phyloP scores from a whole-genome alignment of 2,329 filamentous ascomycete genomes.

The Setomelanomma holmii region DNA sequence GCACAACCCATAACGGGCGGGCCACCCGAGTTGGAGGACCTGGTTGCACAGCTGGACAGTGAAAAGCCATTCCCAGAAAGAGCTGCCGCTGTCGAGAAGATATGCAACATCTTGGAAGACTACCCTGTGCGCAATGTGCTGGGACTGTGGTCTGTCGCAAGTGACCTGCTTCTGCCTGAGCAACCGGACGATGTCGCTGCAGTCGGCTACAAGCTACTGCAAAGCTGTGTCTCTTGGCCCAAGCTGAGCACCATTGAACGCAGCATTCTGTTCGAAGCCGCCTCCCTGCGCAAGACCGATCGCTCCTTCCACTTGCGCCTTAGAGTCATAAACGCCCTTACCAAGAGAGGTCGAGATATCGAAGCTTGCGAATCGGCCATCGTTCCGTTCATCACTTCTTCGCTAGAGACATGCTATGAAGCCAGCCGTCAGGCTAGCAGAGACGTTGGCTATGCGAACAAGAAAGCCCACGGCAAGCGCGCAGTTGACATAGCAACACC shows the following conservation, averaged over 20 bases:
- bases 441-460: slow-evolving; percentile 29
- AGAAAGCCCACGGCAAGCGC: slow-evolving; percentile 37
- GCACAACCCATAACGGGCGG: slow-evolving; percentile 40
- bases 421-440: slow-evolving; percentile 22
- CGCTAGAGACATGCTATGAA: slow-evolving; percentile 44
- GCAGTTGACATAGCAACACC: slow-evolving; percentile 23
- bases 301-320: slow-evolving; percentile 42
- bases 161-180: slow-evolving; percentile 46
- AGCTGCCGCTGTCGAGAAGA: slow-evolving; percentile 39
- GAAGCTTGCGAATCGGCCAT: slow-evolving; percentile 48
- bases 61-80: slow-evolving; percentile 36
- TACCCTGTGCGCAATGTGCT: slow-evolving; percentile 48
- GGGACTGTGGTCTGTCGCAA: slow-evolving; percentile 46
- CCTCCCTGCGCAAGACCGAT: slow-evolving; percentile 35
- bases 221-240: slow-evolving; percentile 41
- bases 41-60: slow-evolving; percentile 41
- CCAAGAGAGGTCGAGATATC: slow-evolving; percentile 47
- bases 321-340: slow-evolving; percentile 45
- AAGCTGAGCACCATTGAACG: slow-evolving; percentile 46
- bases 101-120: slow-evolving; percentile 43
- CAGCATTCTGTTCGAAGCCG: slow-evolving; percentile 48
- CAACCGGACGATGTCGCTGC: slow-evolving; percentile 42
- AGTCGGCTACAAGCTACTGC: slow-evolving; percentile 45
- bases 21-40: slow-evolving; percentile 43
- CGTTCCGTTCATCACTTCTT: slow-evolving; percentile 40